Conservation (phyloP, 2,329 filamentous ascomycete species). For the Thermothelomyces thermophilus region DNA sequence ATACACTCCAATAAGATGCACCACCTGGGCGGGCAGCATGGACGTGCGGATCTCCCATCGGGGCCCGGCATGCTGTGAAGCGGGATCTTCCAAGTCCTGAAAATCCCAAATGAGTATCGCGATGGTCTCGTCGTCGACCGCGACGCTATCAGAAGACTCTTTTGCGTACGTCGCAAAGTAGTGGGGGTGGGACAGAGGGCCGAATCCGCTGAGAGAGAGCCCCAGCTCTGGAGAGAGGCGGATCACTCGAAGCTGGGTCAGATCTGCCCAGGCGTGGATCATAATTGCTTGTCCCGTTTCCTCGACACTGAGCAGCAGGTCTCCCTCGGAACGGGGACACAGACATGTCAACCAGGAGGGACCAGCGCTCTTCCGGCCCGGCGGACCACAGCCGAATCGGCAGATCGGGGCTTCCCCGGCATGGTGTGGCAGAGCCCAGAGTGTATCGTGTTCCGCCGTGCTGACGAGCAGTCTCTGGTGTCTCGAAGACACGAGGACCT, state of each 20-base stretch:
- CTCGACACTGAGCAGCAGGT: not conserved
- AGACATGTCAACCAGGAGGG: not conserved
- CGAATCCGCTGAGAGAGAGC: not conserved
- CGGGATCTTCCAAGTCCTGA: not conserved
- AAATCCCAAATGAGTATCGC: constrained; percentile 3
- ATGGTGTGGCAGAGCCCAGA: constrained; percentile 17
- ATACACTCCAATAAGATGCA: not conserved
- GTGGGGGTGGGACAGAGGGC: not conserved
- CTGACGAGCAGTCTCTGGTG: constrained; percentile 15
- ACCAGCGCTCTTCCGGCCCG: not conserved
- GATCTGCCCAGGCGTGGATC: not conserved
- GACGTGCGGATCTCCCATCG: not conserved
- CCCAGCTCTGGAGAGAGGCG: not conserved
- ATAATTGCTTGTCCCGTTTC: not conserved
- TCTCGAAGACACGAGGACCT: constrained; percentile 15
- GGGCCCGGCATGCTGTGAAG: not conserved
- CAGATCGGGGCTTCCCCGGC: not conserved
- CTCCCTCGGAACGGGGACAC: not conserved
- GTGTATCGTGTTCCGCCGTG: constrained; percentile 9
- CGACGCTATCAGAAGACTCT: not conserved
- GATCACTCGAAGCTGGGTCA: not conserved
- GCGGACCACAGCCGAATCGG: not conserved
- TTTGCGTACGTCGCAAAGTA: constrained; percentile 1
- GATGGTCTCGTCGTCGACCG: not conserved
- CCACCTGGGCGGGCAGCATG: not conserved